Conservation (phyloP, 129 eudicot genomes). For the Apium graveolens region DNA sequence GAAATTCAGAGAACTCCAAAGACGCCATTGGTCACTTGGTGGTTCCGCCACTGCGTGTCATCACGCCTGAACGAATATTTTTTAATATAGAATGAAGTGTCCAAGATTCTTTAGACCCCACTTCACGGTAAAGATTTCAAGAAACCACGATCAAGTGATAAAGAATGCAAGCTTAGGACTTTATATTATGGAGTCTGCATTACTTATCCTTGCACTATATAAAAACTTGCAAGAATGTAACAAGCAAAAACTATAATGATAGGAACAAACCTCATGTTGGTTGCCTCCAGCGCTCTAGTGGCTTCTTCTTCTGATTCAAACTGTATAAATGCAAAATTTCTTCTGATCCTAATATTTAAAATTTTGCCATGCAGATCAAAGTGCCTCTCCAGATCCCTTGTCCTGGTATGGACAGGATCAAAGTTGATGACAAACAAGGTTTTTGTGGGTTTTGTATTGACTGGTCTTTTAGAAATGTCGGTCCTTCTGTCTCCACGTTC, state of each 20-base stretch:
- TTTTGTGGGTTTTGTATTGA: slow-evolving; percentile 48
- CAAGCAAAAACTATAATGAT: not conserved
- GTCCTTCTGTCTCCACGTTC: slow-evolving; percentile 54
- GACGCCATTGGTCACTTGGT: not conserved
- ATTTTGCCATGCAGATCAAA: slow-evolving; percentile 59
- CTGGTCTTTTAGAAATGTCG: slow-evolving; percentile 39
- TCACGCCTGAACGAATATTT: not conserved
- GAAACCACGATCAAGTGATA: not conserved
- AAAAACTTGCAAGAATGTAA: not conserved
- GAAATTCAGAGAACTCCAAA: not conserved
- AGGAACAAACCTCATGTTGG: slow-evolving; percentile 35
- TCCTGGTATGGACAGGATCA: slow-evolving; percentile 51
- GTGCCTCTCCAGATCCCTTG: slow-evolving; percentile 58
- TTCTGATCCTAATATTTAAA: slow-evolving; percentile 54
- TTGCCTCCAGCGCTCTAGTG: slow-evolving; percentile 48
- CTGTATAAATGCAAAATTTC: slow-evolving; percentile 62
- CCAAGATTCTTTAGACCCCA: not conserved
- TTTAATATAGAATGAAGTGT: not conserved
- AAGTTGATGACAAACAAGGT: slow-evolving; percentile 66
- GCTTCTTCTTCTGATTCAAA: slow-evolving; percentile 63
- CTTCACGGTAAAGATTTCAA: not conserved
- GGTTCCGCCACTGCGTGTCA: not conserved
- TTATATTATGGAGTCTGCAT: not conserved
- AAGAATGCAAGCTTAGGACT: not conserved
- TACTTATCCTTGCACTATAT: not conserved